Percentiles rank a stretch among this genome's conserved stretches.
phyloP scores from a whole-genome alignment of 768 basidiomycete species.

The Termitomyces sp. region DNA sequence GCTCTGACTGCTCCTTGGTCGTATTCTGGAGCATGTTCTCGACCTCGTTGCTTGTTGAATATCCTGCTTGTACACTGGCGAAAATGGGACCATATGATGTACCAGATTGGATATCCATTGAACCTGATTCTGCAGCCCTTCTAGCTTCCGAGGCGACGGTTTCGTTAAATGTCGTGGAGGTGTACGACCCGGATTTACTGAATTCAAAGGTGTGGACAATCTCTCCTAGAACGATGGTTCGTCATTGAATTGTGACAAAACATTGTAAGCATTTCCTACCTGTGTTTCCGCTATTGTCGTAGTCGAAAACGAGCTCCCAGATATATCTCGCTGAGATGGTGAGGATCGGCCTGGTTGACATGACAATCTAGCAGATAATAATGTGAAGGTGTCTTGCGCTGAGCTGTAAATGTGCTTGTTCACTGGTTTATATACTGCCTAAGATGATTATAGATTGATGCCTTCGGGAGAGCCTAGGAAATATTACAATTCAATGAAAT shows the following conservation, averaged over 20 bases:
- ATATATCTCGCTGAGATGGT: background rate
- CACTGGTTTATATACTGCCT: background rate
- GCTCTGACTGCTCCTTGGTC: background rate
- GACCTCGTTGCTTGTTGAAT: background rate
- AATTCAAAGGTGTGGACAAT: background rate
- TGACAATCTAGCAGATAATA: background rate
- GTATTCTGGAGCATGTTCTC: background rate
- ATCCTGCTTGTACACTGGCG: background rate
- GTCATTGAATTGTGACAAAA: background rate
- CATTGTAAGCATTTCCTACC: background rate
- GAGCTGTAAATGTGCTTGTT: background rate
- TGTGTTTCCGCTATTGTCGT: background rate
- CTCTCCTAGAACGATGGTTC: background rate
- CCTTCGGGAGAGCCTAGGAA: background rate
- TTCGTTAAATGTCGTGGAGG: background rate
- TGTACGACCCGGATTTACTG: background rate
- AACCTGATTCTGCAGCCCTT: background rate
- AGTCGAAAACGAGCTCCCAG: slow-evolving; percentile 1
- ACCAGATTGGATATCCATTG: background rate
- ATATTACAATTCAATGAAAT: too few relatives aligned
- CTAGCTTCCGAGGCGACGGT: background rate
- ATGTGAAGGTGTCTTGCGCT: background rate
- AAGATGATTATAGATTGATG: background rate
- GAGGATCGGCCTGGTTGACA: background rate
- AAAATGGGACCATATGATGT: slow-evolving; percentile 4